Percentiles rank a stretch among this genome's conserved stretches.
Conservation (phyloP, 305 asterid species). For the Solanum chacoense region DNA sequence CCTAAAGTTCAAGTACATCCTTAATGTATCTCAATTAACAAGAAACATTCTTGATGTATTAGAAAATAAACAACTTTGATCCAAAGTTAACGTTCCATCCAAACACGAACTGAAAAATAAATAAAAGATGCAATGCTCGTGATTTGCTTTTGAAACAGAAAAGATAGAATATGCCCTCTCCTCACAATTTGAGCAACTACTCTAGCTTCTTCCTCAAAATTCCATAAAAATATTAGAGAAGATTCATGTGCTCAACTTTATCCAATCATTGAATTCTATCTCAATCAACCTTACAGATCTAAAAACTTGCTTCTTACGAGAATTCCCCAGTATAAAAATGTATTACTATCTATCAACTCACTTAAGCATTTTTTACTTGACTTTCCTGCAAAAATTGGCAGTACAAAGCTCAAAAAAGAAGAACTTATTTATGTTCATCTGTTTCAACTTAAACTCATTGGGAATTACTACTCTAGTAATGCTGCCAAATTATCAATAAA, state of each 20-base stretch:
- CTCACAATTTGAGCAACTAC: background rate
- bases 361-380: background rate
- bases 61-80: background rate
- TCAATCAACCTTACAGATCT: background rate
- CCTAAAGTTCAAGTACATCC: background rate
- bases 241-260: background rate
- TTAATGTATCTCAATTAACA: background rate
- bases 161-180: background rate
- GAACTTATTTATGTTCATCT: background rate
- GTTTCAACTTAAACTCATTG: background rate
- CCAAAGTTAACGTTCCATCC: background rate
- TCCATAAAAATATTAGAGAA: background rate
- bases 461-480: background rate
- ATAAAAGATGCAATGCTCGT: background rate
- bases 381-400: background rate
- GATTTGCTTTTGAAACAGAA: background rate
- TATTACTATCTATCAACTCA: background rate
- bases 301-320: background rate
- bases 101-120: background rate
- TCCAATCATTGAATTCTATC: background rate
- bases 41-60: background rate
- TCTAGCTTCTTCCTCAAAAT: background rate
- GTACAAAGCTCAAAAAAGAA: background rate
- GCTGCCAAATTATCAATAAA: background rate
- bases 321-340: background rate